Percentiles rank a stretch among this genome's conserved stretches.
Conservation (phyloP, 73 alveolate species). For the Paramecium sonneborni region DNA sequence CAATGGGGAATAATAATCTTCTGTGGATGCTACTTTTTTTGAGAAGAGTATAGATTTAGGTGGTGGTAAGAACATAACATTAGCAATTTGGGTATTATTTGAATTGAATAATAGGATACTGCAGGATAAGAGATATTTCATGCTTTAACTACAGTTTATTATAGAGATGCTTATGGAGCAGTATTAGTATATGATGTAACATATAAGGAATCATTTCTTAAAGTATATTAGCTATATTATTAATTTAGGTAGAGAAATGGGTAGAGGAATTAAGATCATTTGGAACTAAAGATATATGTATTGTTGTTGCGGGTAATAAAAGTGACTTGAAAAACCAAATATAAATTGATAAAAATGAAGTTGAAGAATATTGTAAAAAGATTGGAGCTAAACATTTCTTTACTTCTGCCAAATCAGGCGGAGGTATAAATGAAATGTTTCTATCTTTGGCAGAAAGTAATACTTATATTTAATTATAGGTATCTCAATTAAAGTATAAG, state of each 20-base stretch:
- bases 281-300: slow-evolving; percentile 72
- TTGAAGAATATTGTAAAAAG: slow-evolving; percentile 73
- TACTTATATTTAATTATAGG: background rate
- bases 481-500: background rate
- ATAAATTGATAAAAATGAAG: slow-evolving; percentile 53
- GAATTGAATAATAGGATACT: slow-evolving; percentile 72
- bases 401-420: slow-evolving; percentile 86
- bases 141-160: slow-evolving; percentile 81
- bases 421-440: slow-evolving; percentile 79
- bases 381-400: slow-evolving; percentile 81
- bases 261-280: slow-evolving; percentile 78
- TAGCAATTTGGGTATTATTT: slow-evolving; percentile 72
- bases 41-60: slow-evolving; percentile 73
- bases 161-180: slow-evolving; percentile 87
- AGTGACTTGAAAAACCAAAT: slow-evolving; percentile 80
- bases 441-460: slow-evolving; percentile 32
- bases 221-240: slow-evolving; percentile 17
- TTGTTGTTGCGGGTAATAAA: slow-evolving; percentile 87
- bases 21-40: slow-evolving; percentile 80
- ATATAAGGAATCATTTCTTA: slow-evolving; percentile 81
- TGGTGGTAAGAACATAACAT: slow-evolving; percentile 61
- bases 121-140: slow-evolving; percentile 92
- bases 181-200: slow-evolving; percentile 89
- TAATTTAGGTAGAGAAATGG: slow-evolving; percentile 73
- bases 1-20: slow-evolving; percentile 74